These are phyloP conservation scores for Dryas octopetala DNA, from an alignment of 306 rosid genomes.

Conservation along the genomic window DNA sequence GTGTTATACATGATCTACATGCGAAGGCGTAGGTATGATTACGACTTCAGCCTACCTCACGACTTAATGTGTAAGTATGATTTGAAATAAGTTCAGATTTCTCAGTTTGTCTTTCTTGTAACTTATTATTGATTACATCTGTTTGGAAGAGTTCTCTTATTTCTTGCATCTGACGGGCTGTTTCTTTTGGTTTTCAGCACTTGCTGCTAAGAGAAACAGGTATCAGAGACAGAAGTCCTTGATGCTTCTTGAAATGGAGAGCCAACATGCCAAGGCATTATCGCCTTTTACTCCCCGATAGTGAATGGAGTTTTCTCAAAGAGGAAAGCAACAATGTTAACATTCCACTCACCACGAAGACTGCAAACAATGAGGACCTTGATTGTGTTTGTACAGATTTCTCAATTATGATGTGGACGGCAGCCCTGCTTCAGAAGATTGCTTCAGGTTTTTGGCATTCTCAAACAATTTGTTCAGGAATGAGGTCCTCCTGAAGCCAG, in stretches of 20 bases:
- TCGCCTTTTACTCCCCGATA: slow-evolving; percentile 48
- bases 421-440: slow-evolving; percentile 15
- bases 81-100: slow-evolving; percentile 20
- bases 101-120: slow-evolving; percentile 10
- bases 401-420: slow-evolving; percentile 25
- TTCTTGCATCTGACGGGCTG: neutral
- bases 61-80: slow-evolving; percentile 75
- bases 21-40: slow-evolving; percentile 76
- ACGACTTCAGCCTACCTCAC: slow-evolving; percentile 87
- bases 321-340: neutral
- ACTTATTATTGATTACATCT: neutral
- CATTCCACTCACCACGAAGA: slow-evolving; percentile 10
- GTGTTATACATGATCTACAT: slow-evolving; percentile 59
- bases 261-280: slow-evolving; percentile 90
- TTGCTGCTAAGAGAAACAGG: slow-evolving; percentile 81
- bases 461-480: slow-evolving; percentile 8
- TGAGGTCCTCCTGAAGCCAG: slow-evolving; percentile 8
- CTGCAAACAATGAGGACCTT: slow-evolving; percentile 21
- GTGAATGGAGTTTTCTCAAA: slow-evolving; percentile 7
- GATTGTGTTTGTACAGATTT: slow-evolving; percentile 21
- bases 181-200: slow-evolving; percentile 47
- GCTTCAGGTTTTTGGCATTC: slow-evolving; percentile 14
- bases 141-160: neutral
- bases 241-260: slow-evolving; percentile 95
- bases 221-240: slow-evolving; percentile 88